These are phyloP conservation scores for Solanum clarkiae DNA, from an alignment of 257 asterid species.

Conservation along the genomic window DNA sequence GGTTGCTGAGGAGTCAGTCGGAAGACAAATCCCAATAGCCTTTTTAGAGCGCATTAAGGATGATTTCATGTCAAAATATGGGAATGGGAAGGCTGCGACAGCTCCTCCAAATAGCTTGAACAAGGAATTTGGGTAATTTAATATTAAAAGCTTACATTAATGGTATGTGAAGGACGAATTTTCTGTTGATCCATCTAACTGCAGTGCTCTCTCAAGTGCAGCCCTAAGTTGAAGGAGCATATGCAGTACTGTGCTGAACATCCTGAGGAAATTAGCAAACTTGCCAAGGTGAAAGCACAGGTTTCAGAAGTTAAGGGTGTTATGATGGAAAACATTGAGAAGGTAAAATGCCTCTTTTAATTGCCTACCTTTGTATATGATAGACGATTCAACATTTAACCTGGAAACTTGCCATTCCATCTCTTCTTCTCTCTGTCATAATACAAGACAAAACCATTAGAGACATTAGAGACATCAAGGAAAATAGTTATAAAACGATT, in stretches of 20 bases:
- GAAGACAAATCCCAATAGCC: slow-evolving; percentile 74
- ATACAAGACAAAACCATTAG: neutral
- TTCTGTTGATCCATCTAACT: neutral
- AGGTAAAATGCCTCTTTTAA: slow-evolving; percentile 21
- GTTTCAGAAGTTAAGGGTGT: slow-evolving; percentile 87
- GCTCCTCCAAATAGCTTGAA: slow-evolving; percentile 63
- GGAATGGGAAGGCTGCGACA: slow-evolving; percentile 69
- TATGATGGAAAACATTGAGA: slow-evolving; percentile 84
- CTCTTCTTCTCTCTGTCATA: neutral
- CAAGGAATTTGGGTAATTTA: slow-evolving; percentile 60
- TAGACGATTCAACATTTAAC: neutral
- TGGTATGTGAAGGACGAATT: neutral
- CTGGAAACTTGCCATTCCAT: neutral
- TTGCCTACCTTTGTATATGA: neutral
- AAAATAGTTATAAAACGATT: neutral
- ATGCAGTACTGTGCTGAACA: slow-evolving; percentile 61
- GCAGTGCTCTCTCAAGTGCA: slow-evolving; percentile 1
- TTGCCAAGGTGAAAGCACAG: slow-evolving; percentile 74
- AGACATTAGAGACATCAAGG: neutral
- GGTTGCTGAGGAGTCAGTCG: slow-evolving; percentile 85
- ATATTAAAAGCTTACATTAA: neutral
- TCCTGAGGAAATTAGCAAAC: slow-evolving; percentile 78
- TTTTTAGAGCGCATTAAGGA: slow-evolving; percentile 74
- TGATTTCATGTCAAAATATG: slow-evolving; percentile 56
- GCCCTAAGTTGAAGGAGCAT: slow-evolving; percentile 68